phyloP scores from a whole-genome alignment of 2,329 filamentous ascomycete species.

The Ophiostoma montium region DNA sequence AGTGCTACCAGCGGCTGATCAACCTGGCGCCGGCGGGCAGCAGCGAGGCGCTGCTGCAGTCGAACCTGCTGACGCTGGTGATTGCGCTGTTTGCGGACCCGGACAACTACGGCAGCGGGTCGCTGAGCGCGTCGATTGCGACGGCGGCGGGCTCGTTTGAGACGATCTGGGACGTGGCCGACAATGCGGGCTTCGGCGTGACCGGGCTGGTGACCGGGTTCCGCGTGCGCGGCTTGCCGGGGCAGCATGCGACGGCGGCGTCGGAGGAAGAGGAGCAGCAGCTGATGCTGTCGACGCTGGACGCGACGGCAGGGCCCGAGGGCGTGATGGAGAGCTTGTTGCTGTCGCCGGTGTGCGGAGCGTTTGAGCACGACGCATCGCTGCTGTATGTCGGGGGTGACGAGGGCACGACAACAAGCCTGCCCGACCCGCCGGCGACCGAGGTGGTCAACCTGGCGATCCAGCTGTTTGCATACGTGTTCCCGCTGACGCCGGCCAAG shows the following conservation, averaged over 20 bases:
- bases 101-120: constrained; percentile 53
- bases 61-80: constrained; percentile 77
- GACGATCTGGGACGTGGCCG: constrained; percentile 84
- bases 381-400: constrained; percentile 47
- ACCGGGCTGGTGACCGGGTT: constrained; percentile 74
- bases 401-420: constrained; percentile 12
- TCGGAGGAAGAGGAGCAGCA: constrained; percentile 16
- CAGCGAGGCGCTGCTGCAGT: constrained; percentile 75
- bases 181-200: constrained; percentile 90
- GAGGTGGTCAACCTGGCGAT: constrained; percentile 93
- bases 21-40: constrained; percentile 75
- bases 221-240: constrained; percentile 53
- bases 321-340: constrained; percentile 48
- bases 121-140: constrained; percentile 80
- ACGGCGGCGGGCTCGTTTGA: constrained; percentile 83
- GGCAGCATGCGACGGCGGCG: constrained; percentile 43
- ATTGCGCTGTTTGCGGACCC: constrained; percentile 89
- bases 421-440: constrained; percentile 71
- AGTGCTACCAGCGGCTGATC: constrained; percentile 87
- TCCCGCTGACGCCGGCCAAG: constrained; percentile 77
- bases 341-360: constrained; percentile 62
- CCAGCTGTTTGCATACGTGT: constrained; percentile 77
- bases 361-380: constrained; percentile 80
- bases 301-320: constrained; percentile 46
- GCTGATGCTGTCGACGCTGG: constrained; percentile 21